A percentile compares a stretch with the other conserved stretches of the same genome.
phyloP scores from a whole-genome alignment of 768 basidiomycete genomes.

The Pulveroboletus ravenelii region DNA sequence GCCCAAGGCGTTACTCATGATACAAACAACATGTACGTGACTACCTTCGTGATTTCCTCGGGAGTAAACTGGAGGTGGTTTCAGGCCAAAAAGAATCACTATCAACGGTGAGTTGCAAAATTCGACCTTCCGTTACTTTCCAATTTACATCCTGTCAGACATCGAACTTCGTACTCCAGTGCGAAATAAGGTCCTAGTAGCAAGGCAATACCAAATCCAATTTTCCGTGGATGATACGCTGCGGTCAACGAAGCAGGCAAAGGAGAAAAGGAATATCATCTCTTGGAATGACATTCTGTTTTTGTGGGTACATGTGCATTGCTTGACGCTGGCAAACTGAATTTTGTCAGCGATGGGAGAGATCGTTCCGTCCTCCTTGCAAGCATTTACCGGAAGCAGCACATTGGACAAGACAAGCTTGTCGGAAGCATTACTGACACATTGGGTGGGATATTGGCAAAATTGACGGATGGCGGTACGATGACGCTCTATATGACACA shows the following conservation, averaged over 20 bases:
- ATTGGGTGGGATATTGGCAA: conserved; percentile 8
- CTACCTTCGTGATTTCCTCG: not conserved
- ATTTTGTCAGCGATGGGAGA: conserved; percentile 9
- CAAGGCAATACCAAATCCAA: conserved; percentile 11
- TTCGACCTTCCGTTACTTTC: not conserved
- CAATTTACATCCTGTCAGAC: not conserved
- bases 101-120: conserved; percentile 4
- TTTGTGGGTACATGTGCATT: conserved; percentile 7
- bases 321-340: not conserved
- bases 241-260: conserved; percentile 12
- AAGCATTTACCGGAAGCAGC: conserved; percentile 10
- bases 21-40: conserved; percentile 3
- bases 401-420: conserved; percentile 5
- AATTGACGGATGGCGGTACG: conserved; percentile 13
- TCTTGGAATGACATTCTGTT: conserved; percentile 14
- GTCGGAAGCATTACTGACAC: conserved; percentile 10
- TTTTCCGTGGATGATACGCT: conserved; percentile 6
- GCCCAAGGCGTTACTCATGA: not conserved
- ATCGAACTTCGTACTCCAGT: conserved; percentile 10
- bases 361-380: conserved; percentile 10
- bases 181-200: not conserved
- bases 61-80: not conserved
- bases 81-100: conserved; percentile 8
- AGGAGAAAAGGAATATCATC: conserved; percentile 4
- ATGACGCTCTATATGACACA: not conserved